Conservation (phyloP, 352 stramenopile genomes). For the Phytopythium aichiense region DNA sequence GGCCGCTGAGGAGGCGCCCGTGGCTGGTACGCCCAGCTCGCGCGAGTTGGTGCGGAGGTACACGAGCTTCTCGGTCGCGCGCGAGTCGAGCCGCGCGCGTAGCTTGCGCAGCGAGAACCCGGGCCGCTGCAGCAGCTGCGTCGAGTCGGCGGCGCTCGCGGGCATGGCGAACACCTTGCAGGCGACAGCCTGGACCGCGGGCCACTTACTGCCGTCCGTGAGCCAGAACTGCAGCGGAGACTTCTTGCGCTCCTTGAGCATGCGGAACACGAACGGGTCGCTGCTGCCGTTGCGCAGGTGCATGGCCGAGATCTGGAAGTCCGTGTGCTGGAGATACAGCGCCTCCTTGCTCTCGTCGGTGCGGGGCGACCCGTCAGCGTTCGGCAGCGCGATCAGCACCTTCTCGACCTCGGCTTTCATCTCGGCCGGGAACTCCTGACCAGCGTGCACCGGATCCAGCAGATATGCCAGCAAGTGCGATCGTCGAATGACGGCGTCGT, state of each 20-base stretch:
- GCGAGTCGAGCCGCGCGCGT: slow-evolving; percentile 12
- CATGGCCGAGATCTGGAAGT: slow-evolving; percentile 32
- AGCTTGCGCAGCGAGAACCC: slow-evolving; percentile 10
- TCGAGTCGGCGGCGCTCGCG: slow-evolving; percentile 14
- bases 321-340: slow-evolving; percentile 42
- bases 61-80: slow-evolving; percentile 22
- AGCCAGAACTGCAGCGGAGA: slow-evolving; percentile 51
- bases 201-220: slow-evolving; percentile 42
- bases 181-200: slow-evolving; percentile 37
- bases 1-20: background rate
- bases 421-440: slow-evolving; percentile 27
- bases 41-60: slow-evolving; percentile 29
- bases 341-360: slow-evolving; percentile 26
- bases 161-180: slow-evolving; percentile 35
- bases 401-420: slow-evolving; percentile 30
- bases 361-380: slow-evolving; percentile 14
- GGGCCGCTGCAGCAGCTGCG: slow-evolving; percentile 4
- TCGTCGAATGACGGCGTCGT: slow-evolving; percentile 13
- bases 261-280: slow-evolving; percentile 31
- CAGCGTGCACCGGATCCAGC: slow-evolving; percentile 40
- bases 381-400: slow-evolving; percentile 22
- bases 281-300: slow-evolving; percentile 27
- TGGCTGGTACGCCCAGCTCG: slow-evolving; percentile 5
- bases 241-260: slow-evolving; percentile 47
- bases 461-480: slow-evolving; percentile 30